These are phyloP conservation scores for Aspergillus floridensis DNA, from an alignment of 2,329 filamentous ascomycete species.

Conservation along the genomic window DNA sequence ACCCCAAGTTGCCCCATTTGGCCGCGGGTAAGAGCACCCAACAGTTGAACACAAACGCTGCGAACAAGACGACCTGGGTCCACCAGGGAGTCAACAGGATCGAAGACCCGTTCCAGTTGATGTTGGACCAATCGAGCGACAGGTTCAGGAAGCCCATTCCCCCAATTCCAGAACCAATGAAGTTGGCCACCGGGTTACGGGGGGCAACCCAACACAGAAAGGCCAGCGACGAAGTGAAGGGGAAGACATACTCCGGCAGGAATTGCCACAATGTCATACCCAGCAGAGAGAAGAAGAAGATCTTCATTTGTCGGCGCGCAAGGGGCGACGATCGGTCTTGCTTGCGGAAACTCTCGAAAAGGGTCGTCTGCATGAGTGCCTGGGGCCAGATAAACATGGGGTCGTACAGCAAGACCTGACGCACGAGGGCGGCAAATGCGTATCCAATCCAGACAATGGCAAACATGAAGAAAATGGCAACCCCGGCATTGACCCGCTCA, in stretches of 20 bases:
- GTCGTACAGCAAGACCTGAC: conserved; percentile 58
- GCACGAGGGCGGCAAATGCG: conserved; percentile 57
- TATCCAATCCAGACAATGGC: conserved; percentile 59
- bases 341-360: conserved; percentile 55
- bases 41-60: conserved; percentile 55
- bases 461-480: conserved; percentile 61
- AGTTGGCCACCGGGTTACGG: conserved; percentile 57
- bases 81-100: conserved; percentile 57
- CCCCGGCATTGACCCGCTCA: conserved; percentile 51
- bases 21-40: conserved; percentile 60
- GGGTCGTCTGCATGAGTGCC: conserved; percentile 55
- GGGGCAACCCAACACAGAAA: conserved; percentile 65
- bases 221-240: conserved; percentile 58
- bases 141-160: conserved; percentile 63
- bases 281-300: conserved; percentile 56
- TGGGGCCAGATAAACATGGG: conserved; percentile 56
- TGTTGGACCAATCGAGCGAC: conserved; percentile 60
- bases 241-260: conserved; percentile 60
- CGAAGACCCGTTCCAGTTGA: conserved; percentile 51
- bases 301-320: conserved; percentile 54
- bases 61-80: conserved; percentile 59
- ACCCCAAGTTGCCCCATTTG: conserved; percentile 56
- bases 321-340: conserved; percentile 50
- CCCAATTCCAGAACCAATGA: conserved; percentile 59
- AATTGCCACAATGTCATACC: conserved; percentile 62